Base-by-base conservation (phyloP, 768 basidiomycete species). In the Rhodotorula paludigena region DNA sequence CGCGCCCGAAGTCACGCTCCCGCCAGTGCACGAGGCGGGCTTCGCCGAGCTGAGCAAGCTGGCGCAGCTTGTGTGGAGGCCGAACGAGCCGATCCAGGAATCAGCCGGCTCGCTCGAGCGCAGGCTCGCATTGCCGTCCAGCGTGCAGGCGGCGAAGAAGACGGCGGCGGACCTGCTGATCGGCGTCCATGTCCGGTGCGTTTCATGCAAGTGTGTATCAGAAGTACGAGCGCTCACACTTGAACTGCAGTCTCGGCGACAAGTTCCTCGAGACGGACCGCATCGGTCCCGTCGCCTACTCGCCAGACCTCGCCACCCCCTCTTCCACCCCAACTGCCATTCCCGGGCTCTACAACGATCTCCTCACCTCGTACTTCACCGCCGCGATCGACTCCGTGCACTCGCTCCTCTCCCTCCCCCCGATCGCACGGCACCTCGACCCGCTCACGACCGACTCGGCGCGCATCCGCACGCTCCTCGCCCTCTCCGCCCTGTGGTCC, bases 181-280 rank as follows among this genome's bases (percentile, higher is more conserved):
- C 21, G 74, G 63, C 25, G 60, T 66, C 21, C 65, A 72, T 10
- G 74, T 71, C 15, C 63, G 67, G 68, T 62, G 32, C 32, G 63
- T 16, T 33, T 35, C 35, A 30, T 18, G 16, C 35, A 1, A 16
- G 5, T 7, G 7, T 23, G 9, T 5, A 14, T 32, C 14, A 1
- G 30, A 11, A 3, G 41, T 42, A 10, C 15, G 11, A 1, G 33
- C 35, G 21, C 12, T 9, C 48, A 1, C 12, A 33, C n/a, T n/a
- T n/a, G n/a, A 25, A 14, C 12, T 15, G 35, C 55, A 67, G 70
- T 0, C 63, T 72, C 23, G 71, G 71, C 55, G 71, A 72, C 66
- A 72, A 72, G 55, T 64, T 62, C 52, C 59, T 64, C 54, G 71
- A 72, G 35, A 30, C 44, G 2, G 63, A 62, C 36, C 55, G 49